Evolutionary conservation across 805 yeast genomes (phyloP).

Genomic region (Ogataea trehaloabstinens): DNA sequence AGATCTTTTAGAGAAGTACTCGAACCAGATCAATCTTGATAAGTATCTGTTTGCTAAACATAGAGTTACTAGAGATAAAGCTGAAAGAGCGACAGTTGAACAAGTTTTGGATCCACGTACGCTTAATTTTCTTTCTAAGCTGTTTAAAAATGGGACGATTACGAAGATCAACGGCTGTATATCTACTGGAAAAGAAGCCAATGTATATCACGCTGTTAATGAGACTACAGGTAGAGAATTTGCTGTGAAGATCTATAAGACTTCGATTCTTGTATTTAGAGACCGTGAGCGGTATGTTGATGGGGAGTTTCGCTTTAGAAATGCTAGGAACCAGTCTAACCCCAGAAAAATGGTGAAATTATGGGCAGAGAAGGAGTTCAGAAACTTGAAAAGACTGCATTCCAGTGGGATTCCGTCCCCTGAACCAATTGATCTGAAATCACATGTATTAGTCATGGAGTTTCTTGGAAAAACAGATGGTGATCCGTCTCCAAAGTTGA

Average conservation of each 20-base stretch:
- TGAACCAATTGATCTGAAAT: constrained; percentile 81
- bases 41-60: constrained; percentile 53
- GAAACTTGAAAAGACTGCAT: constrained; percentile 83
- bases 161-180: constrained; percentile 90
- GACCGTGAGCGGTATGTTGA: constrained; percentile 95
- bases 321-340: constrained; percentile 79
- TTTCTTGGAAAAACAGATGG: constrained; percentile 76
- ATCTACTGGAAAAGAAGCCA: constrained; percentile 98
- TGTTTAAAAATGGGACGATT: constrained; percentile 80
- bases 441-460: constrained; percentile 94
- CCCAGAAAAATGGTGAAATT: constrained; percentile 96
- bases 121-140: constrained; percentile 71
- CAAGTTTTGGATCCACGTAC: constrained; percentile 97
- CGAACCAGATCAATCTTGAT: constrained; percentile 64
- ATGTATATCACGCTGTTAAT: constrained; percentile 80
- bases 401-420: constrained; percentile 88
- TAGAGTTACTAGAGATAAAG: constrained; percentile 70
- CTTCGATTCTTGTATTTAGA: constrained; percentile 94
- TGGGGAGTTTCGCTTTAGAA: constrained; percentile 92
- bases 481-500: constrained; percentile 86
- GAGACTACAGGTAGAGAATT: constrained; percentile 50
- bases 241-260: constrained; percentile 93
- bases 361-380: constrained; percentile 98
- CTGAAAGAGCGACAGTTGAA: constrained; percentile 95
- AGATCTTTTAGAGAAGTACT: constrained; percentile 58